phyloP scores from a whole-genome alignment of 441 rosid species.

The Geranium incanum region DNA sequence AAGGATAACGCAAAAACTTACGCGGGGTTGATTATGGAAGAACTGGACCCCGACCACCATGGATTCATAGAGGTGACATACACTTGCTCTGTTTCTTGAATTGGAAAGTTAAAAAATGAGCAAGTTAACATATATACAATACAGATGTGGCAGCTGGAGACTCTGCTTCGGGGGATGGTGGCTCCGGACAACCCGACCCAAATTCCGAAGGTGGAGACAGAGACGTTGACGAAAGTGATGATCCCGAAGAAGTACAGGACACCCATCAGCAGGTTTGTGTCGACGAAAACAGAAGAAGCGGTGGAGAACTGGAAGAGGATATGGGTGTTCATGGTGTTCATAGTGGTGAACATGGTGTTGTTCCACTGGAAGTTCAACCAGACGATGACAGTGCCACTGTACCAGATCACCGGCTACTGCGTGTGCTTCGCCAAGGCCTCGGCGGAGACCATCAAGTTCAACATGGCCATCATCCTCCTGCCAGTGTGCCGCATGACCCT shows the following conservation, averaged over 20 bases:
- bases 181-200: slow-evolving; percentile 30
- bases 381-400: slow-evolving; percentile 27
- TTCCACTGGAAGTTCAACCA: slow-evolving; percentile 49
- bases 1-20: slow-evolving; percentile 55
- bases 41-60: slow-evolving; percentile 81
- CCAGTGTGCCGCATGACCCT: slow-evolving; percentile 77
- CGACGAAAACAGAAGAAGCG: slow-evolving; percentile 34
- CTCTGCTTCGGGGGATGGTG: slow-evolving; percentile 67
- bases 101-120: too few relatives aligned
- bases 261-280: slow-evolving; percentile 41
- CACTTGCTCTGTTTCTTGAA: too few relatives aligned
- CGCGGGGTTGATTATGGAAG: slow-evolving; percentile 88
- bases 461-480: slow-evolving; percentile 74
- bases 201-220: slow-evolving; percentile 21
- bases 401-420: slow-evolving; percentile 63
- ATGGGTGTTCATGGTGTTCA: slow-evolving; percentile 51
- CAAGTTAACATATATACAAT: too few relatives aligned
- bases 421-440: slow-evolving; percentile 72
- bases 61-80: slow-evolving; percentile 82
- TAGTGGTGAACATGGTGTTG: slow-evolving; percentile 36
- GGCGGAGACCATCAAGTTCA: slow-evolving; percentile 73
- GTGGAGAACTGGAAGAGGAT: slow-evolving; percentile 57
- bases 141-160: slow-evolving; percentile 92
- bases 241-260: slow-evolving; percentile 62
- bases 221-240: slow-evolving; percentile 66